Percentiles rank a stretch among this genome's conserved stretches.
phyloP scores from a whole-genome alignment of 2,329 filamentous ascomycete species.

The Sarocladiaceae sp. region DNA sequence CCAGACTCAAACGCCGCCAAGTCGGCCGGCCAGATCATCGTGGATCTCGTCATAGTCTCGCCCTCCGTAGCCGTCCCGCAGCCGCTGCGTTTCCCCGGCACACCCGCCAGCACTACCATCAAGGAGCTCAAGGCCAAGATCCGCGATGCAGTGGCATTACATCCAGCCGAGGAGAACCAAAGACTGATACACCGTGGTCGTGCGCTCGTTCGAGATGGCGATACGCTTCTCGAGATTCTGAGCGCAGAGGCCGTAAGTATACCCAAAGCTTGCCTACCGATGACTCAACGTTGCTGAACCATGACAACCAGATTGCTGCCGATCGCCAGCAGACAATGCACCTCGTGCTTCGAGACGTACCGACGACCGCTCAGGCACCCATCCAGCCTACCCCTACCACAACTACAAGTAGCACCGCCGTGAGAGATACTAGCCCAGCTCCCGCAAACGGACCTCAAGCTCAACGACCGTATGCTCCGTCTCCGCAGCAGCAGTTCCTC shows the following conservation, averaged over 20 bases:
- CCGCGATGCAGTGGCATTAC: conserved; percentile 41
- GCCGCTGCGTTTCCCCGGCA: conserved; percentile 41
- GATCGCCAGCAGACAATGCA: conserved; percentile 46
- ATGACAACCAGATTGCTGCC: conserved; percentile 30
- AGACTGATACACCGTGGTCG: conserved; percentile 56
- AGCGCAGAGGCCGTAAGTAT: conserved; percentile 45
- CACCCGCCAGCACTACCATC: conserved; percentile 46
- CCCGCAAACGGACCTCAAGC: conserved; percentile 17
- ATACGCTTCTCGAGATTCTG: conserved; percentile 52
- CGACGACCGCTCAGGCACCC: conserved; percentile 22
- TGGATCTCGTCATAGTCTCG: conserved; percentile 47
- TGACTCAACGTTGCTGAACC: conserved; percentile 17
- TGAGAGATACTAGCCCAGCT: conserved; percentile 22
- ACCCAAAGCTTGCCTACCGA: too few species aligned
- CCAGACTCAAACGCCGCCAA: not conserved
- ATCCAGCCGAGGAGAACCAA: conserved; percentile 48
- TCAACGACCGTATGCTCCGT: conserved; percentile 16
- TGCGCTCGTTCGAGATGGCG: conserved; percentile 45
- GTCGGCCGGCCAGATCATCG: not conserved
- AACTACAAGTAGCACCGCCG: conserved; percentile 13
- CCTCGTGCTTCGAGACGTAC: conserved; percentile 40
- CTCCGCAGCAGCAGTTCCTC: conserved; percentile 29
- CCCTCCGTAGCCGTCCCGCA: conserved; percentile 48
- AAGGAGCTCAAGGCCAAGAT: conserved; percentile 53
- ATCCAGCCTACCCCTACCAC: conserved; percentile 16